Percentiles rank a stretch among this genome's conserved stretches.
phyloP scores from a whole-genome alignment of 2,329 filamentous ascomycete species.

The Leptodontidium sp. region DNA sequence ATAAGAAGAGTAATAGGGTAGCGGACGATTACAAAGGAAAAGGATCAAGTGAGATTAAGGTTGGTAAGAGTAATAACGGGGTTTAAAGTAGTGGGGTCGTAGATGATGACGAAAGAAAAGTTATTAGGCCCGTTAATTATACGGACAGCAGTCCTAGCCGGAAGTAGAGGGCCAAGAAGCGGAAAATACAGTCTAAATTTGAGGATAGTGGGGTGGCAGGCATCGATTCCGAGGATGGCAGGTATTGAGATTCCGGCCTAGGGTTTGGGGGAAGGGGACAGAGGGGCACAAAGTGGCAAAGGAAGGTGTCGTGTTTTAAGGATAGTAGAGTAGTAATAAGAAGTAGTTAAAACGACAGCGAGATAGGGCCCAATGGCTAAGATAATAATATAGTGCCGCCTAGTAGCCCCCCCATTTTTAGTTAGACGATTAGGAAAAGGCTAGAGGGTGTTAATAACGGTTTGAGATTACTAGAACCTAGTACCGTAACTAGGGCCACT shows the following conservation, averaged over 20 bases:
- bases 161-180: neutral
- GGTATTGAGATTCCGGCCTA: neutral
- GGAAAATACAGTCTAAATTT: neutral
- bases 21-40: neutral
- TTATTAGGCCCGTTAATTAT: neutral
- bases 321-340: neutral
- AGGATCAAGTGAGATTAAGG: neutral
- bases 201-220: neutral
- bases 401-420: neutral
- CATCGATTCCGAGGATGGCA: neutral
- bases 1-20: neutral
- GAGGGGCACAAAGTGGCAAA: neutral
- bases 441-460: neutral
- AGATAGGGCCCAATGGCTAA: neutral
- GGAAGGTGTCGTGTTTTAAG: neutral
- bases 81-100: neutral
- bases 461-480: neutral
- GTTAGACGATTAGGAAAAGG: neutral
- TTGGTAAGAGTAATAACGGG: slow-evolving; percentile 2
- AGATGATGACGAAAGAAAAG: neutral
- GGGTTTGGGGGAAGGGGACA: neutral
- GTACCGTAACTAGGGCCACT: neutral
- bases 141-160: neutral
- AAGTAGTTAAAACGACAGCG: neutral
- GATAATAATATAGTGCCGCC: neutral